These are phyloP conservation scores for Chrysoporthe puriensis DNA, from an alignment of 2,329 filamentous ascomycete species.

Conservation along the genomic window DNA sequence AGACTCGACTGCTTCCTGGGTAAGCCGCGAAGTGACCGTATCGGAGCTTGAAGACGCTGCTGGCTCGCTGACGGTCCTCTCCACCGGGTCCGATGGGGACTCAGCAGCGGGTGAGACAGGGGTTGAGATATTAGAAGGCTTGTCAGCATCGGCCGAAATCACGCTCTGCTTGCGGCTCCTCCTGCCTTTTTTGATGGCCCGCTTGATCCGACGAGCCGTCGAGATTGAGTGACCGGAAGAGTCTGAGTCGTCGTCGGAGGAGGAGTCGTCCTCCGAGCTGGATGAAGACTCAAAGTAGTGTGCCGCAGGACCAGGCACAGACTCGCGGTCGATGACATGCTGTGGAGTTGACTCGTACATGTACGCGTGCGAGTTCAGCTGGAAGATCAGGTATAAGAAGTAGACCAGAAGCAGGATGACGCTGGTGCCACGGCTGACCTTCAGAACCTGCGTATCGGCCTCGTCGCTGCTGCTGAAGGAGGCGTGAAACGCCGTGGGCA, in stretches of 20 bases:
- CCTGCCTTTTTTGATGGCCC: slow-evolving; percentile 61
- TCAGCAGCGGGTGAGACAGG: slow-evolving; percentile 17
- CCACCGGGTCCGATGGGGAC: slow-evolving; percentile 7
- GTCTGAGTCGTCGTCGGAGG: slow-evolving; percentile 62
- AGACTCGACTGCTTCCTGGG: slow-evolving; percentile 25
- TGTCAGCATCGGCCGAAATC: slow-evolving; percentile 49
- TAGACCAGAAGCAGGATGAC: slow-evolving; percentile 76
- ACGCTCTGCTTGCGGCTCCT: slow-evolving; percentile 69
- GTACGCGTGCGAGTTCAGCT: slow-evolving; percentile 69
- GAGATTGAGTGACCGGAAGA: slow-evolving; percentile 48
- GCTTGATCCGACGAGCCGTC: slow-evolving; percentile 66
- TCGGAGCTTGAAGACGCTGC: slow-evolving; percentile 27
- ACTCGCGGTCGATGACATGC: slow-evolving; percentile 64
- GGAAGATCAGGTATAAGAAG: slow-evolving; percentile 73
- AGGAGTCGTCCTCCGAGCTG: slow-evolving; percentile 36
- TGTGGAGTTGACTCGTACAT: slow-evolving; percentile 75
- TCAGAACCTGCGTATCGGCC: slow-evolving; percentile 66
- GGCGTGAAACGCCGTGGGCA: slow-evolving; percentile 64
- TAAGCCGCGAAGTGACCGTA: slow-evolving; percentile 18
- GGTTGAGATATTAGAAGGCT: slow-evolving; percentile 13
- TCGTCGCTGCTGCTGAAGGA: slow-evolving; percentile 63
- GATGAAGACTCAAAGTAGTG: slow-evolving; percentile 65
- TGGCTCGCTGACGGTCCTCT: slow-evolving; percentile 28
- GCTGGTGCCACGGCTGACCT: slow-evolving; percentile 78
- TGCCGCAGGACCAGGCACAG: slow-evolving; percentile 68